Conservation (phyloP, 2,329 filamentous ascomycete species). For the Gnomoniopsis smithogilvyi region DNA sequence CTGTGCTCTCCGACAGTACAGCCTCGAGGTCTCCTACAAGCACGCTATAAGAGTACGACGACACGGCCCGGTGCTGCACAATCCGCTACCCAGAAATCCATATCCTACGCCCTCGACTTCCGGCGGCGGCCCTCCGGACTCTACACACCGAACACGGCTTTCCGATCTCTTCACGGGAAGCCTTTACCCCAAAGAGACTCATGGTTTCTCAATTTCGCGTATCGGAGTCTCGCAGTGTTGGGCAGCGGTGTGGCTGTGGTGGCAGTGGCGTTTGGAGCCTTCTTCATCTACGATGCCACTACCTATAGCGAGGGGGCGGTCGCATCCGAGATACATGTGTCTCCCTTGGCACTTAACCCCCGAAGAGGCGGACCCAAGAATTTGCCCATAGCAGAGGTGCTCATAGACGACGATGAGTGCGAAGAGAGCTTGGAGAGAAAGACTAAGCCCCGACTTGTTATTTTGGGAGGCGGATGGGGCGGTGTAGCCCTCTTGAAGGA, state of each 20-base stretch:
- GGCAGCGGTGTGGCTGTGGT: constrained; percentile 74
- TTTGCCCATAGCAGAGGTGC: constrained; percentile 81
- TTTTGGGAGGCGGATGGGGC: constrained; percentile 93
- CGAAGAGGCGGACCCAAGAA: constrained; percentile 89
- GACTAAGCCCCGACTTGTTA: constrained; percentile 88
- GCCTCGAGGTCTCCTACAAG: background rate
- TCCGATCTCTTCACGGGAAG: constrained; percentile 48
- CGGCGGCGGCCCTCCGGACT: constrained; percentile 9
- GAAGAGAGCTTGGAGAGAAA: constrained; percentile 67
- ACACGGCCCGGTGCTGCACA: constrained; percentile 1
- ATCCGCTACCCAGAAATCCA: constrained; percentile 3
- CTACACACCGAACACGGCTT: constrained; percentile 24
- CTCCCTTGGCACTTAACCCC: constrained; percentile 76
- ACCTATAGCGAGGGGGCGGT: constrained; percentile 76
- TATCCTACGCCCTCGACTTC: background rate
- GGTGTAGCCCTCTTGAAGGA: constrained; percentile 89
- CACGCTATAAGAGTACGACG: constrained; percentile 6
- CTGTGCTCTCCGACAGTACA: background rate
- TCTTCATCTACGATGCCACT: constrained; percentile 91
- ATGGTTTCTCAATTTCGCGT: constrained; percentile 55
- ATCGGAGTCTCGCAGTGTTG: constrained; percentile 66
- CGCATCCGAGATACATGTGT: constrained; percentile 75
- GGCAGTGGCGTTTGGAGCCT: constrained; percentile 68
- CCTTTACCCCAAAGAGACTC: constrained; percentile 48
- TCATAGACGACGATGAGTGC: constrained; percentile 85